Evolutionary conservation across 257 asterid genomes (phyloP).

Genomic region (Catharanthus roseus): DNA sequence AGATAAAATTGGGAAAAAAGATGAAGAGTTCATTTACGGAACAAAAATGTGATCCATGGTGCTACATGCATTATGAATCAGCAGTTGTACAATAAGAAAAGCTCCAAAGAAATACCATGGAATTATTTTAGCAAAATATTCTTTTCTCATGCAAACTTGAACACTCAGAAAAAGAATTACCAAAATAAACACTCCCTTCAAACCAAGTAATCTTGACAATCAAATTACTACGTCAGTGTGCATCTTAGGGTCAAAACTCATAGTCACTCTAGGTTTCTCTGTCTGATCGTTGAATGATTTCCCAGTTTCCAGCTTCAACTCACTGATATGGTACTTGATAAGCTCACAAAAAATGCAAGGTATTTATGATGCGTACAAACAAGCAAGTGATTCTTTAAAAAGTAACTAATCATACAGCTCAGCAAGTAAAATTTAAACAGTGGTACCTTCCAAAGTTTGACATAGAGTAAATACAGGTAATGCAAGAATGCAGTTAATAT

Average conservation of each 20-base stretch:
- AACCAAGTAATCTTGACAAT: background rate
- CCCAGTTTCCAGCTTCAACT: background rate
- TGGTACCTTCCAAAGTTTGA: background rate
- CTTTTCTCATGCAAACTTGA: background rate
- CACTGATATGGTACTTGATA: background rate
- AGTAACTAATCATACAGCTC: background rate
- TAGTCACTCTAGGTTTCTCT: background rate
- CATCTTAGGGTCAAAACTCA: background rate
- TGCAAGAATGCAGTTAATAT: background rate
- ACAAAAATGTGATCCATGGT: background rate
- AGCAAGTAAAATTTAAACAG: background rate
- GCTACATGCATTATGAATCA: background rate
- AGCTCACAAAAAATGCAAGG: background rate
- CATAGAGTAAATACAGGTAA: background rate
- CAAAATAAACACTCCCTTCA: background rate
- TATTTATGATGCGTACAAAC: background rate
- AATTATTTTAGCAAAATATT: background rate
- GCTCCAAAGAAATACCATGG: background rate
- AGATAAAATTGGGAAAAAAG: conserved; percentile 10
- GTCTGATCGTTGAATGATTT: background rate
- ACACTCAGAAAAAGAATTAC: background rate
- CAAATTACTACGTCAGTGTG: background rate
- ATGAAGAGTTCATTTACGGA: background rate
- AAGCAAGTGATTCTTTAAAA: background rate
- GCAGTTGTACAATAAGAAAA: background rate